Evolutionary conservation across 306 rosid species (phyloP).

Genomic region (Ochetophila trinervis): DNA sequence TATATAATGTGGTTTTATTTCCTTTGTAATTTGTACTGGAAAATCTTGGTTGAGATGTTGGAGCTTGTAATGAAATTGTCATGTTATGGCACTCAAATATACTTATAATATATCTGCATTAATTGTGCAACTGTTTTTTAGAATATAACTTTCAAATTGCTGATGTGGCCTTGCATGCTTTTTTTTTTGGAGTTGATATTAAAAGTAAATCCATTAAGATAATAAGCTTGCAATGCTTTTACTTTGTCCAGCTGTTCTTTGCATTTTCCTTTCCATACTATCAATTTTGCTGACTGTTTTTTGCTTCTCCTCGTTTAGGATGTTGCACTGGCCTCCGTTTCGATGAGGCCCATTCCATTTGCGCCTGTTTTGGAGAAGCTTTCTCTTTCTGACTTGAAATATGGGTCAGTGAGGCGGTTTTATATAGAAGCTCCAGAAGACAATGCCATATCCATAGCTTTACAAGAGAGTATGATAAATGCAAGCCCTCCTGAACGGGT

Average conservation of each 20-base stretch:
- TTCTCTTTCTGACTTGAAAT: conserved; percentile 64
- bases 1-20: too few relatives aligned
- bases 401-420: conserved; percentile 77
- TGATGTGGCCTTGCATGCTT: too few relatives aligned
- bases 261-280: not conserved
- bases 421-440: conserved; percentile 86
- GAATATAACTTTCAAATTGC: too few relatives aligned
- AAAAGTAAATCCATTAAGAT: not conserved
- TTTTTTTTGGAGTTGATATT: too few relatives aligned
- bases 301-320: conserved; percentile 51
- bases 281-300: conserved; percentile 20
- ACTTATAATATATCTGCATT: too few relatives aligned
- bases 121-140: too few relatives aligned
- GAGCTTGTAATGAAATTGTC: not conserved
- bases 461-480: conserved; percentile 75
- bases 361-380: conserved; percentile 84
- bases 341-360: conserved; percentile 87
- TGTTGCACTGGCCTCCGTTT: conserved; percentile 86
- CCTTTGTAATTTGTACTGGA: not conserved
- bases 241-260: not conserved
- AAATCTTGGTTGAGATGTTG: not conserved
- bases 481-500: conserved; percentile 73
- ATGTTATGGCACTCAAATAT: not conserved
- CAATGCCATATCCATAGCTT: conserved; percentile 70
- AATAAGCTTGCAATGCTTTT: not conserved